Evolutionary conservation across 2,329 filamentous ascomycete genomes (phyloP), one percentile per base, ranked within the genome.

Genomic region (Blastomyces parvus): DNA sequence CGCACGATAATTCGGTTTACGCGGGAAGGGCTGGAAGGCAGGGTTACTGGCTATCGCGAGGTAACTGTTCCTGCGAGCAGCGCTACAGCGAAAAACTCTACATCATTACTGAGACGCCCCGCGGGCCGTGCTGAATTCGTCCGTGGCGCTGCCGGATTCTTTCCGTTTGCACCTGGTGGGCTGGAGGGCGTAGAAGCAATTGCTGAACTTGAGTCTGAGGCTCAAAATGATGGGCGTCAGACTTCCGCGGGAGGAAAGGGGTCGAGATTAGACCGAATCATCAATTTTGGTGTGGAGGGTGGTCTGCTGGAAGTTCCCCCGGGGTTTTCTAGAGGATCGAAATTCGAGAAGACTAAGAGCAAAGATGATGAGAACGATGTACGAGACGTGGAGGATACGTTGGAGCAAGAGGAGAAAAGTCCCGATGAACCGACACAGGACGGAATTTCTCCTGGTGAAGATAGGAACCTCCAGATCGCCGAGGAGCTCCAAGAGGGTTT

Each of bases 1-100:
- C 86, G 94, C 64, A 97, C 92, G n/a, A 88, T 97, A 68, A 96
- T 91, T 36, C 87, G 94, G 38, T 99, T 99, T 74, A 88, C 87
- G 55, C 84, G 94, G 62, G 91, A 96, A 76, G 94, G 94, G 6
- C 82, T 97, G 17, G 91, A 97, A 76, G 94, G 94, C 27, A 85
- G 88, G 61, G 93, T 99, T 30, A 96, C 90, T 9, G 92, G 92
- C 60, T 97, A 99, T 76, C 89, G 88, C 72, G 94, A 97, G 74
- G 90, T 97, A 60, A 97, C 94, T 0, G 86, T 97, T 9, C 91
- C 93, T 5, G 90, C 90, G 42, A 89, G 87, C 70, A 95, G 89
- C 70, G 90, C 89, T 19, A 97, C 90, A 19, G 93, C 91, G 58
- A 99, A 97, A 78, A 96, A 96, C 72, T 97, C 91, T 2, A 97